Percentiles rank a stretch among this genome's conserved stretches.
phyloP scores from a whole-genome alignment of 2,329 filamentous ascomycete genomes.

The Dryadomyces quercus-mongolicae region DNA sequence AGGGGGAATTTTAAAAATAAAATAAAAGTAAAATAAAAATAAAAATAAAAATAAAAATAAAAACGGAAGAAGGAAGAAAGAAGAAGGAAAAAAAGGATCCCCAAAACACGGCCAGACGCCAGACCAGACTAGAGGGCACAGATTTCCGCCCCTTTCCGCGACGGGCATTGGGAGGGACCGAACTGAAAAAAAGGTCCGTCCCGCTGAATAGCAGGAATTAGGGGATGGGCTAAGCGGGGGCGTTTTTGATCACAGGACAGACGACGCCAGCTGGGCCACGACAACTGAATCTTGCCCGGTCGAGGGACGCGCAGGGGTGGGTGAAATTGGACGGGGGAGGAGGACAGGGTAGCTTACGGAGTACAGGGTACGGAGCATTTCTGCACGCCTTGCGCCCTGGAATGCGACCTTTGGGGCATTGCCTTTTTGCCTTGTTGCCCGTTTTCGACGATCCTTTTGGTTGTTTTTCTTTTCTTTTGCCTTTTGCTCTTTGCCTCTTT shows the following conservation, averaged over 20 bases:
- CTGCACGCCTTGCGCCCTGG: too few species aligned
- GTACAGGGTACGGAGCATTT: too few species aligned
- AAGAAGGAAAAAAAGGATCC: too few species aligned
- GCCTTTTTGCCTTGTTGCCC: not conserved
- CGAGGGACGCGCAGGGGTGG: not conserved
- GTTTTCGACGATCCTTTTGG: not conserved
- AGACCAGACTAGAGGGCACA: constrained; percentile 1
- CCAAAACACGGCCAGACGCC: not conserved
- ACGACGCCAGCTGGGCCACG: constrained; percentile 1
- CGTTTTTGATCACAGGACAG: constrained; percentile 11
- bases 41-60: too few species aligned
- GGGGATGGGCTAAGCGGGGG: constrained; percentile 4
- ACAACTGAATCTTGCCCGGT: not conserved
- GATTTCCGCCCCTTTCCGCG: constrained; percentile 8
- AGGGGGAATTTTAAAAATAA: too few species aligned
- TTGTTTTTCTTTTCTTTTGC: not conserved
- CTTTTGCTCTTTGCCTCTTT: not conserved
- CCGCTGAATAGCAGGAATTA: constrained; percentile 5
- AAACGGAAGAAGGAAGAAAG: not conserved
- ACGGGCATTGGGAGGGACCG: constrained; percentile 4
- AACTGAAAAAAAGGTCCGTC: constrained; percentile 10
- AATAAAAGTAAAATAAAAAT: too few species aligned
- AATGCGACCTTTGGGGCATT: not conserved
- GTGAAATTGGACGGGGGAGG: not conserved
- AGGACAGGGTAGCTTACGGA: not conserved